Evolutionary conservation across 2,329 filamentous ascomycete genomes (phyloP).

Genomic region (Neopestalotiopsis sp.): DNA sequence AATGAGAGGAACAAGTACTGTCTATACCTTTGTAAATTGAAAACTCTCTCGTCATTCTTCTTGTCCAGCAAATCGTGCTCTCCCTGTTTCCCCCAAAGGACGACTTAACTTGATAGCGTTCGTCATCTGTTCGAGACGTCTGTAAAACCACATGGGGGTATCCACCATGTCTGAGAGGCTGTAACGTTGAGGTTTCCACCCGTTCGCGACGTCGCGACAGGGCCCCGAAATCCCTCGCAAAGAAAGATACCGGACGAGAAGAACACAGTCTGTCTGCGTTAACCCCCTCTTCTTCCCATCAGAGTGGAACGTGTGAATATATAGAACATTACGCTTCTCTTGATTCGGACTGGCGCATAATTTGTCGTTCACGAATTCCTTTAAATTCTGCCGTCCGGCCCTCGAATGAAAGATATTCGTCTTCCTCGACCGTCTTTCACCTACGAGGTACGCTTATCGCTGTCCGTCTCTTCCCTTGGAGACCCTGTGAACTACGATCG

Average conservation of each 20-base stretch:
- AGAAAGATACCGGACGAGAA: not conserved
- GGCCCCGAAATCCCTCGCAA: not conserved
- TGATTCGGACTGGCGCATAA: too few relatives aligned
- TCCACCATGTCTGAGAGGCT: not conserved
- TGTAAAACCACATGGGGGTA: conserved; percentile 5
- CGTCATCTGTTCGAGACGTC: conserved; percentile 16
- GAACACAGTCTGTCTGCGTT: not conserved
- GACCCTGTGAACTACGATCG: too few relatives aligned
- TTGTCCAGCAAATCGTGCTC: too few relatives aligned
- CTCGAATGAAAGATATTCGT: too few relatives aligned
- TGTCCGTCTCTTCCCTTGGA: not conserved
- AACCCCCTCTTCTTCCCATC: too few relatives aligned
- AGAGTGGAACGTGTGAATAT: too few relatives aligned
- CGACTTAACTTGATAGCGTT: not conserved
- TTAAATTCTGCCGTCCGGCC: too few relatives aligned
- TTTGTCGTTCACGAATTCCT: too few relatives aligned
- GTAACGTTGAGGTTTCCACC: conserved; percentile 9
- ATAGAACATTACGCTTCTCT: not conserved
- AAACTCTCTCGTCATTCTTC: too few relatives aligned
- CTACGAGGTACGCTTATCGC: not conserved
- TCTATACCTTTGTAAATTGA: too few relatives aligned
- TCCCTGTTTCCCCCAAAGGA: not conserved
- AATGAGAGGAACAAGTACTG: too few relatives aligned
- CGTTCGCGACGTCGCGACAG: conserved; percentile 12
- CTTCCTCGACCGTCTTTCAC: too few relatives aligned